Evolutionary conservation across 1,139 yeast species (phyloP).

Genomic region (Kodamaea plutei): DNA sequence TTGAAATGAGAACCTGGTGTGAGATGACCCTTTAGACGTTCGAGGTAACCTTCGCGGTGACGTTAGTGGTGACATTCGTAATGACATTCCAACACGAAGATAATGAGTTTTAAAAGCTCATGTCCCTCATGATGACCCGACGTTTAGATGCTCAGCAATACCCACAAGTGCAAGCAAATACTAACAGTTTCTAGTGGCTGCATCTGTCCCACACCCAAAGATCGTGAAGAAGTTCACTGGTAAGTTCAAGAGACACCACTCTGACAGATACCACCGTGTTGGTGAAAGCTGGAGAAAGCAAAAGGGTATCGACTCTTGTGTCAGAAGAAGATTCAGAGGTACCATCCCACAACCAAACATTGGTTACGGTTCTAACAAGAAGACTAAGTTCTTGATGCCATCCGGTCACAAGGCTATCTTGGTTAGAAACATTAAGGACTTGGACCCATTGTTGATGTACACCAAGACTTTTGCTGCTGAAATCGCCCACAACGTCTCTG

Average conservation of each 20-base stretch:
- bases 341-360: constrained; percentile 98
- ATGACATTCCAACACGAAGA: no score
- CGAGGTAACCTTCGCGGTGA: no score
- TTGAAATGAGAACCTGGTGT: constrained; percentile 6
- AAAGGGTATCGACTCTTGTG: constrained; percentile 99
- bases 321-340: constrained; percentile 99
- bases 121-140: no score
- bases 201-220: constrained; percentile 98
- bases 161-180: no score
- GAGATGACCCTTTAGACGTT: no score
- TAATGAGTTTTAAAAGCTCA: no score
- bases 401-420: constrained; percentile 97
- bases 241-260: constrained; percentile 99
- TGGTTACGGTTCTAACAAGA: constrained; percentile 99
- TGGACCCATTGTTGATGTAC: constrained; percentile 95
- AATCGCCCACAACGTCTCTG: constrained; percentile 97
- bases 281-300: constrained; percentile 99
- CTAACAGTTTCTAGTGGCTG: constrained; percentile 64
- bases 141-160: no score
- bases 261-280: constrained; percentile 99
- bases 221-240: constrained; percentile 99
- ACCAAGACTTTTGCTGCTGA: constrained; percentile 99
- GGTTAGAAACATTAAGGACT: constrained; percentile 88
- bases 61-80: no score
- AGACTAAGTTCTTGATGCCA: constrained; percentile 93